Evolutionary conservation across 2,329 filamentous ascomycete species (phyloP).

Genomic region (Zasmidium cellare): DNA sequence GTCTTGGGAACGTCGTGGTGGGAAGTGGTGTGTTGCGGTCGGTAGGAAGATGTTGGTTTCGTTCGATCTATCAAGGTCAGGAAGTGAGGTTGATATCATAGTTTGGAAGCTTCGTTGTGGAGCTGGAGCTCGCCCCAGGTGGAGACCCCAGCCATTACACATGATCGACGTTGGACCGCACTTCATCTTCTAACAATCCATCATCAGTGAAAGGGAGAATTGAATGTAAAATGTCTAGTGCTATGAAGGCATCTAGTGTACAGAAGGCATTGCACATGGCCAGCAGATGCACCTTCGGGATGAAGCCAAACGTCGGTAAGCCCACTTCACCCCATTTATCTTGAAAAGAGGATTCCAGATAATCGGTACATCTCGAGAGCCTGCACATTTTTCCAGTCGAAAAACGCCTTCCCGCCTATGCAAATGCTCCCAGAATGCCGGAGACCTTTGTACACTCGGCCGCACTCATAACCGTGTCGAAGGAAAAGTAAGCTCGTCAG

Average conservation of each 20-base stretch:
- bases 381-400: background rate
- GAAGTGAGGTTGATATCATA: background rate
- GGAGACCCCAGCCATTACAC: background rate
- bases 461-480: background rate
- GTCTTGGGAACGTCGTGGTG: background rate
- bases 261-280: conserved; percentile 11
- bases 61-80: no score
- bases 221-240: conserved; percentile 2
- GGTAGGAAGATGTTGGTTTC: background rate
- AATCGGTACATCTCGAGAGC: background rate
- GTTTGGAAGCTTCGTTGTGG: background rate
- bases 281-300: conserved; percentile 4
- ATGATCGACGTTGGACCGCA: background rate
- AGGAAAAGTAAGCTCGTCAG: background rate
- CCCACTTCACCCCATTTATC: background rate
- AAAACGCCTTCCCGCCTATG: conserved; percentile 4
- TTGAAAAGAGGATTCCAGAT: background rate
- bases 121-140: background rate
- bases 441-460: conserved; percentile 2
- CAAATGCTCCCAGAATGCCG: conserved; percentile 5
- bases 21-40: background rate
- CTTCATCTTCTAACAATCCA: background rate
- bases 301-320: background rate
- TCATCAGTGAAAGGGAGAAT: background rate
- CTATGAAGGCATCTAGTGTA: conserved; percentile 6